Conservation (phyloP, 2,329 filamentous ascomycete genomes). For the Colletotrichum sp. region DNA sequence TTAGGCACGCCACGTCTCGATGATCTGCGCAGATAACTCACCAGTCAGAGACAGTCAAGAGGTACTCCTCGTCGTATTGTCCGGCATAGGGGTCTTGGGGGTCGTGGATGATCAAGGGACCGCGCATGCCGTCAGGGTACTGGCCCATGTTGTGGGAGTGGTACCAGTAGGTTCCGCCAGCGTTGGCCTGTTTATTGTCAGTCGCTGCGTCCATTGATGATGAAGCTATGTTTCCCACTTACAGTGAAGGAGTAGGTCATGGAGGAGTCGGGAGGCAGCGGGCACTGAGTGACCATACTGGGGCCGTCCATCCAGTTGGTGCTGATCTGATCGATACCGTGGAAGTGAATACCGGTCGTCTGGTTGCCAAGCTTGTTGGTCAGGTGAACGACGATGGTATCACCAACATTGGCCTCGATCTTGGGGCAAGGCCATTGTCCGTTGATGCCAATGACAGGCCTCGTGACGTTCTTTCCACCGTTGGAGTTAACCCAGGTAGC, state of each 20-base stretch:
- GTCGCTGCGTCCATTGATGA: rapidly evolving
- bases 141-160: slow-evolving; percentile 69
- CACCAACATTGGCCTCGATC: slow-evolving; percentile 55
- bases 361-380: slow-evolving; percentile 57
- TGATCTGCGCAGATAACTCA: slow-evolving; percentile 1
- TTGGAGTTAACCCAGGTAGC: slow-evolving; percentile 42
- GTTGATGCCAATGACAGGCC: slow-evolving; percentile 59
- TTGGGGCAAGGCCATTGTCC: slow-evolving; percentile 64
- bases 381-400: slow-evolving; percentile 53
- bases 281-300: slow-evolving; percentile 56
- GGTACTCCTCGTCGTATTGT: slow-evolving; percentile 61
- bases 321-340: slow-evolving; percentile 60
- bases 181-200: slow-evolving; percentile 26
- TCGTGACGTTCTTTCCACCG: slow-evolving; percentile 37
- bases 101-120: slow-evolving; percentile 65
- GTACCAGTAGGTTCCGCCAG: slow-evolving; percentile 53
- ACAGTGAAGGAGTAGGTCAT: slow-evolving; percentile 59
- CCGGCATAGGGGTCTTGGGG: slow-evolving; percentile 54
- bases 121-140: slow-evolving; percentile 71
- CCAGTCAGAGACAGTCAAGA: slow-evolving; percentile 47
- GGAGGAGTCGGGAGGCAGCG: slow-evolving; percentile 53
- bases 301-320: slow-evolving; percentile 65
- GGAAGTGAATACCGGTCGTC: slow-evolving; percentile 59
- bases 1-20: not conserved
- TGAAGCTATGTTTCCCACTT: slow-evolving; percentile 17